phyloP scores from a whole-genome alignment of 768 basidiomycete species.

The Suillus fuscotomentosus region DNA sequence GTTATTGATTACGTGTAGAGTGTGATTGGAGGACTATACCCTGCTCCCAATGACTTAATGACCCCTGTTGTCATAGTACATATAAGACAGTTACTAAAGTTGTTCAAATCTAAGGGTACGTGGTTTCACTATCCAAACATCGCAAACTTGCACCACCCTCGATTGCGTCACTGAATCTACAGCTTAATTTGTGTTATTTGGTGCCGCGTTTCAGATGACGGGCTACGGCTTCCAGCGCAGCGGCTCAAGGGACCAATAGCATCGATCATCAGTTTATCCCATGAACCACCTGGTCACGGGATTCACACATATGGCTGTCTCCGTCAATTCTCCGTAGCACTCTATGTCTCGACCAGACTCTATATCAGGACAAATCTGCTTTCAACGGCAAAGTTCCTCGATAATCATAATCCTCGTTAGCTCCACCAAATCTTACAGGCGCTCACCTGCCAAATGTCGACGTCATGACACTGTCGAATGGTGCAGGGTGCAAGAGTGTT shows the following conservation, averaged over 20 bases:
- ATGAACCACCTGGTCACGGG: not conserved
- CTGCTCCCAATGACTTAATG: not conserved
- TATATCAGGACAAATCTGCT: not conserved
- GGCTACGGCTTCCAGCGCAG: not conserved
- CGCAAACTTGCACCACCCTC: not conserved
- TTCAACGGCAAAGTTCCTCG: not conserved
- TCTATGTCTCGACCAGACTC: not conserved
- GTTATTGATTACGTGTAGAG: not conserved
- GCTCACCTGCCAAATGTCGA: too few relatives aligned
- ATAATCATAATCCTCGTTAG: not conserved
- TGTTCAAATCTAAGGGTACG: not conserved
- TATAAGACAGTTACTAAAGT: not conserved
- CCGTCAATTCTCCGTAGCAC: not conserved
- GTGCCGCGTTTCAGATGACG: not conserved
- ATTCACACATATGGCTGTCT: not conserved
- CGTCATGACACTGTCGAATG: not conserved
- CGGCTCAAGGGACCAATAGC: not conserved
- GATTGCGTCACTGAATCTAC: not conserved
- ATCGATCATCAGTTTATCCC: not conserved
- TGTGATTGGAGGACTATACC: not conserved
- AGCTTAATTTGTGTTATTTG: not conserved
- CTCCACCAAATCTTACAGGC: not conserved
- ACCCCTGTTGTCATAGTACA: not conserved
- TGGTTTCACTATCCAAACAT: not conserved
- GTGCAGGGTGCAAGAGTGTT: not conserved